Evolutionary conservation across 257 asterid species (phyloP).

Genomic region (Hygrophila difformis): DNA sequence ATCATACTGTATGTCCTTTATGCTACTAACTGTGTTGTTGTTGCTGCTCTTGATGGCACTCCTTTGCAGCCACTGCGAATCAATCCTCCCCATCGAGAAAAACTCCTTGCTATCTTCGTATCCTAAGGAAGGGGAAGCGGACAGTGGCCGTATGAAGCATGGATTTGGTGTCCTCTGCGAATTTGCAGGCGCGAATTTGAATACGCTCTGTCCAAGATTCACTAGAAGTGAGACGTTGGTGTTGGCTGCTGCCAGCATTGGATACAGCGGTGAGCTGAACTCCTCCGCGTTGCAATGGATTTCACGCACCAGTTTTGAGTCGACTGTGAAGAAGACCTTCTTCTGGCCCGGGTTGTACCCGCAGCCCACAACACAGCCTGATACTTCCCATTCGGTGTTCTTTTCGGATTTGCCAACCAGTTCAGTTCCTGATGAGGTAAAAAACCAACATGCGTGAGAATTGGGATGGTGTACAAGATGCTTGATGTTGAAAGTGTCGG

Average conservation of each 20-base stretch:
- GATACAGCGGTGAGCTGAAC: constrained; percentile 58
- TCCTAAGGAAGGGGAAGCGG: constrained; percentile 45
- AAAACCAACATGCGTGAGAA: no score
- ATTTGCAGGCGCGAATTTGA: constrained; percentile 49
- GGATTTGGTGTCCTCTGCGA: constrained; percentile 67
- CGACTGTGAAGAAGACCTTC: constrained; percentile 68
- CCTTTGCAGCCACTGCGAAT: constrained; percentile 56
- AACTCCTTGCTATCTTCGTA: constrained; percentile 60
- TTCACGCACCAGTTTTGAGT: constrained; percentile 69
- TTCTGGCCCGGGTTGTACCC: constrained; percentile 79
- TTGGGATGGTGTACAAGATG: no score
- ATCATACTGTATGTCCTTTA: constrained; percentile 36
- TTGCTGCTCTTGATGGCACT: constrained; percentile 40
- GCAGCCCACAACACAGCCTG: constrained; percentile 57
- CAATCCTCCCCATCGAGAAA: constrained; percentile 93
- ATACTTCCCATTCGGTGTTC: constrained; percentile 42
- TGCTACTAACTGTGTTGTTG: constrained; percentile 38
- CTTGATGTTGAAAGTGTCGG: no score
- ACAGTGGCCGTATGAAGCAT: constrained; percentile 51
- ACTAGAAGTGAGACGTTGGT: constrained; percentile 39
- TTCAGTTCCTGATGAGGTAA: constrained; percentile 40
- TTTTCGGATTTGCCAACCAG: constrained; percentile 40
- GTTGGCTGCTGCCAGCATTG: constrained; percentile 58
- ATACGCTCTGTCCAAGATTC: constrained; percentile 81
- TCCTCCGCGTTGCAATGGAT: constrained; percentile 65